These are phyloP conservation scores for Ascodesmis nigricans DNA, from an alignment of 495 filamentous ascomycete species.

Conservation along the genomic window DNA sequence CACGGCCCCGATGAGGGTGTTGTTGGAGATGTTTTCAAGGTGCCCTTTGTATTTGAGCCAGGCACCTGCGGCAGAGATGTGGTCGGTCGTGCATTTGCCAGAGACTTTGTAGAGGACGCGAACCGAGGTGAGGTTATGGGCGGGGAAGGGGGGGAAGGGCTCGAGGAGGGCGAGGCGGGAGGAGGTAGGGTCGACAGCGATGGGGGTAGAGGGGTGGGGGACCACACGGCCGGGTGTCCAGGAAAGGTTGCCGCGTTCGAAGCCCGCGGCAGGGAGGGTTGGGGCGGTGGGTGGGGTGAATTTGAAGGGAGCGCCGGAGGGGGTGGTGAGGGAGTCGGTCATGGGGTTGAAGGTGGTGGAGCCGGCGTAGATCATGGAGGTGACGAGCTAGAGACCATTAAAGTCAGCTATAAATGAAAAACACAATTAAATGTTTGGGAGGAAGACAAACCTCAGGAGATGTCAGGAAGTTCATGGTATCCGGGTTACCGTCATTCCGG, in stretches of 20 bases:
- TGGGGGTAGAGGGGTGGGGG: conserved; percentile 39
- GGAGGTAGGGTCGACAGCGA: conserved; percentile 65
- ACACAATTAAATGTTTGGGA: background rate
- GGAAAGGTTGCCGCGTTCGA: conserved; percentile 52
- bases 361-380: conserved; percentile 82
- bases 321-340: conserved; percentile 61
- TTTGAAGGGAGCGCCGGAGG: conserved; percentile 61
- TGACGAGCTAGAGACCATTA: conserved; percentile 57
- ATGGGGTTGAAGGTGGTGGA: conserved; percentile 90
- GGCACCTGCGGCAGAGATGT: conserved; percentile 87
- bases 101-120: conserved; percentile 82
- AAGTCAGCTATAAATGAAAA: background rate
- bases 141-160: conserved; percentile 71
- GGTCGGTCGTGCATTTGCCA: conserved; percentile 96
- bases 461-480: conserved; percentile 96
- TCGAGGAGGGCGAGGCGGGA: conserved; percentile 76
- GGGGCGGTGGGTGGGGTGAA: conserved; percentile 63
- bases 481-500: conserved; percentile 85
- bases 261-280: conserved; percentile 55
- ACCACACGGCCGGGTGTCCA: conserved; percentile 46
- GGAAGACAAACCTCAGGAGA: conserved; percentile 42
- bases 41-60: conserved; percentile 99
- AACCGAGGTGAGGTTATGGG: conserved; percentile 45
- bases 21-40: conserved; percentile 85
- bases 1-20: conserved; percentile 84